These are phyloP conservation scores for Dendrobium huoshanense DNA, from an alignment of 106 monocot species.

Conservation along the genomic window DNA sequence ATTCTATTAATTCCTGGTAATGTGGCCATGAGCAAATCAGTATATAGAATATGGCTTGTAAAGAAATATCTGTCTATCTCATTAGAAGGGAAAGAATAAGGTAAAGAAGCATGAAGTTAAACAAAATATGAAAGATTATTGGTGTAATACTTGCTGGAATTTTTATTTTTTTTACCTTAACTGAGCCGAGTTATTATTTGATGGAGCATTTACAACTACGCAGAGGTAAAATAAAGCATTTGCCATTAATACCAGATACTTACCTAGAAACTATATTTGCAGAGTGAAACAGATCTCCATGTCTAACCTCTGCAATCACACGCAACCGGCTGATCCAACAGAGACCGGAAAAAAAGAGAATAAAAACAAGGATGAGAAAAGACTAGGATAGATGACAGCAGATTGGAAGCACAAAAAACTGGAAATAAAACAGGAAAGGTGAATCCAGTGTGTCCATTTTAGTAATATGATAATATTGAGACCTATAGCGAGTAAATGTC, in stretches of 20 bases:
- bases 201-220: not conserved
- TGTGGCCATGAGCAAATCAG: not conserved
- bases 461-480: not conserved
- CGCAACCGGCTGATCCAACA: constrained; percentile 65
- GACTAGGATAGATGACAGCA: not conserved
- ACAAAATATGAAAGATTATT: not conserved
- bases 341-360: not conserved
- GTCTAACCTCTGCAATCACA: constrained; percentile 92
- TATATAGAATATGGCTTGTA: not conserved
- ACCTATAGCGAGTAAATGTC: constrained; percentile 97
- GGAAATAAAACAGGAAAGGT: not conserved
- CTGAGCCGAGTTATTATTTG: no score
- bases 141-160: not conserved
- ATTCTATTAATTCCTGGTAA: not conserved
- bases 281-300: constrained; percentile 87
- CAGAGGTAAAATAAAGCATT: not conserved
- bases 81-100: not conserved
- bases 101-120: not conserved
- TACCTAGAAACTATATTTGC: constrained; percentile 98
- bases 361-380: not conserved
- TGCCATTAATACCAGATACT: constrained; percentile 12
- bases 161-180: no score
- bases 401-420: not conserved
- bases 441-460: not conserved
- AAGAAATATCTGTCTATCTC: not conserved